phyloP scores from a whole-genome alignment of 306 rosid genomes.

The Arachis stenosperma region DNA sequence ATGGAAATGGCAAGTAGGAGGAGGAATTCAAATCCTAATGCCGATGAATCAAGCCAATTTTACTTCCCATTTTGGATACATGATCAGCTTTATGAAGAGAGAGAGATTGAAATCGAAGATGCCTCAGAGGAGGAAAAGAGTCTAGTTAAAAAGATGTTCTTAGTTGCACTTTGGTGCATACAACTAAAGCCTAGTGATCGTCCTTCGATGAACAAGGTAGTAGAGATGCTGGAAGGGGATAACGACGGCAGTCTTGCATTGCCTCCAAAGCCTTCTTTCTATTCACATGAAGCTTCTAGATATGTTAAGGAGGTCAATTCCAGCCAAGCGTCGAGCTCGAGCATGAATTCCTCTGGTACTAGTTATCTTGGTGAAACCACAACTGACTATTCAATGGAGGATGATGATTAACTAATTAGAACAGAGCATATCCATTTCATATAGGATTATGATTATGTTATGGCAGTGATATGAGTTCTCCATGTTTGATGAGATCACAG shows the following conservation, averaged over 20 bases:
- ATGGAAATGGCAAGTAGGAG: conserved; percentile 34
- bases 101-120: conserved; percentile 15
- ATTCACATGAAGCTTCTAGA: conserved; percentile 3
- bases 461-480: neutral
- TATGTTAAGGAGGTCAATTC: neutral
- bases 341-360: neutral
- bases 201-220: neutral
- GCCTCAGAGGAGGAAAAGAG: neutral
- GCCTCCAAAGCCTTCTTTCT: conserved; percentile 26
- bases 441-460: neutral
- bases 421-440: neutral
- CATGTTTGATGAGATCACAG: neutral
- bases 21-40: conserved; percentile 13
- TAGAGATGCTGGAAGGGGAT: conserved; percentile 42
- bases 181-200: neutral
- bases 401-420: neutral
- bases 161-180: conserved; percentile 39
- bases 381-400: neutral
- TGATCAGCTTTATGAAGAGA: conserved; percentile 7
- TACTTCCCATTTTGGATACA: conserved; percentile 36
- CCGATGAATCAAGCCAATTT: conserved; percentile 30
- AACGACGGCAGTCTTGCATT: neutral
- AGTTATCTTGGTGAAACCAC: neutral
- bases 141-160: conserved; percentile 33
- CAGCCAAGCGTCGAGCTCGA: neutral